phyloP scores from a whole-genome alignment of 805 yeast species.

The Starmerella khaoyaiensis region DNA sequence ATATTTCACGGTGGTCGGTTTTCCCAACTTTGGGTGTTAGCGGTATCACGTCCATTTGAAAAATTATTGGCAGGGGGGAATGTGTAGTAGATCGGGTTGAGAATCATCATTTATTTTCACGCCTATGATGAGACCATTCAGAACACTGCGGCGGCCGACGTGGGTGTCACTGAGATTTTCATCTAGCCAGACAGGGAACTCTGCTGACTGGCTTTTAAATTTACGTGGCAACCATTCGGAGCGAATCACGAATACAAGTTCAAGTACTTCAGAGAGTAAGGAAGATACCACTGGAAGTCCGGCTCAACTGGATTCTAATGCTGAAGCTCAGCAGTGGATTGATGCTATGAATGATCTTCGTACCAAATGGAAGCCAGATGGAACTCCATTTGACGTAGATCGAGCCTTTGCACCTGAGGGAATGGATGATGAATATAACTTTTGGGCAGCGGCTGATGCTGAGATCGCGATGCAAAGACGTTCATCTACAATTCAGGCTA shows the following conservation, averaged over 20 bases:
- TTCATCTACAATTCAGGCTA: constrained; percentile 15
- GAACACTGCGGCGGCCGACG: too few relatives aligned
- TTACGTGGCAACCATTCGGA: constrained; percentile 2
- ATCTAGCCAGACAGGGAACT: constrained; percentile 3
- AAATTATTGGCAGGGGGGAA: too few relatives aligned
- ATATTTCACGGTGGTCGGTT: too few relatives aligned
- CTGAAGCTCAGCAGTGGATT: constrained; percentile 32
- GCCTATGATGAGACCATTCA: too few relatives aligned
- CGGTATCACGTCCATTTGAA: too few relatives aligned
- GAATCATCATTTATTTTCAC: too few relatives aligned
- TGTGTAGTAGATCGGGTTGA: too few relatives aligned
- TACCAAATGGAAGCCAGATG: constrained; percentile 30
- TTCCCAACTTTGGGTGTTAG: too few relatives aligned
- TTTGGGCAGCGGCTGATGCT: constrained; percentile 18
- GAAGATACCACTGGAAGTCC: not conserved
- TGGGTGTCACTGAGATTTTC: too few relatives aligned
- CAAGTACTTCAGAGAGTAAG: not conserved
- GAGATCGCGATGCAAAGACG: constrained; percentile 23
- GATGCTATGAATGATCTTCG: constrained; percentile 31
- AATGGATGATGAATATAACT: constrained; percentile 26
- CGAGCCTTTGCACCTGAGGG: constrained; percentile 34
- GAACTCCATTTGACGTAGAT: constrained; percentile 29
- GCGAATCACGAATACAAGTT: not conserved
- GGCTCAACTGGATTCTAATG: constrained; percentile 1
- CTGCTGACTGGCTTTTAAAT: constrained; percentile 17